Percentiles rank a stretch among this genome's conserved stretches.
Evolutionary conservation across 192 early-diverging fungal species (phyloP).

Genomic region (Umbelopsis sp.): DNA sequence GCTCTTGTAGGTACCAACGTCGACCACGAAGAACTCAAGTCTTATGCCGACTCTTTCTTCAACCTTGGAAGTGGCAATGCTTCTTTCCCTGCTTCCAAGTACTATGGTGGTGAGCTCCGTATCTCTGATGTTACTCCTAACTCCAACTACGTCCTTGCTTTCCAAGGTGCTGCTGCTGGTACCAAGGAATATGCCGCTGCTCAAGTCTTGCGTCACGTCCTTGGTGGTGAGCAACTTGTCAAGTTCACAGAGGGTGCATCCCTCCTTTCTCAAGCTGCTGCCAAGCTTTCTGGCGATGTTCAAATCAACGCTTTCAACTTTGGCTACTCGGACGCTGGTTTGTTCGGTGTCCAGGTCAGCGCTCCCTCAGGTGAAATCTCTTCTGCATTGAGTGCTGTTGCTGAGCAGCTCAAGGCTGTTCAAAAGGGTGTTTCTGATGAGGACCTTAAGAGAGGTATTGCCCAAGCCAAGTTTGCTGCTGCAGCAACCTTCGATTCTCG

Average conservation of each 20-base stretch:
- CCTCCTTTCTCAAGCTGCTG: constrained; percentile 66
- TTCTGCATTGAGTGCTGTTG: constrained; percentile 65
- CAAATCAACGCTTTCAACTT: constrained; percentile 77
- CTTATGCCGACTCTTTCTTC: constrained; percentile 65
- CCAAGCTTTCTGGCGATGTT: constrained; percentile 51
- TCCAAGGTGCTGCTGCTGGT: constrained; percentile 64
- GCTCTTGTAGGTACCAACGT: constrained; percentile 87
- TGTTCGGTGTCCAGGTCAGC: constrained; percentile 83
- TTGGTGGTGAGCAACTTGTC: constrained; percentile 61
- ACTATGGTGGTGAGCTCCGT: constrained; percentile 85
- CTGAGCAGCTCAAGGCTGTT: constrained; percentile 61
- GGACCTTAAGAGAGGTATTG: constrained; percentile 65
- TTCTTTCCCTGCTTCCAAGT: constrained; percentile 53
- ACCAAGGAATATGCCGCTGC: constrained; percentile 66
- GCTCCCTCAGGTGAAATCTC: constrained; percentile 56
- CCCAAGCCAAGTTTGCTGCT: constrained; percentile 62
- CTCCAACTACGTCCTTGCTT: constrained; percentile 82
- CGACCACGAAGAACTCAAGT: constrained; percentile 67
- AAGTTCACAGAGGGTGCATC: constrained; percentile 67
- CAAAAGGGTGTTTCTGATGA: constrained; percentile 47
- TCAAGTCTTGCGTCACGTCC: constrained; percentile 59
- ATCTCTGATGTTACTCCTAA: constrained; percentile 59
- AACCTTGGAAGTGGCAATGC: constrained; percentile 47
- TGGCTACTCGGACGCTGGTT: constrained; percentile 88
- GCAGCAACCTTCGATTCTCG: constrained; percentile 50